Percentiles rank a stretch among this genome's conserved stretches.
These are phyloP conservation scores for Phylloporus arenicola DNA, from an alignment of 768 basidiomycete genomes.

Conservation along the genomic window DNA sequence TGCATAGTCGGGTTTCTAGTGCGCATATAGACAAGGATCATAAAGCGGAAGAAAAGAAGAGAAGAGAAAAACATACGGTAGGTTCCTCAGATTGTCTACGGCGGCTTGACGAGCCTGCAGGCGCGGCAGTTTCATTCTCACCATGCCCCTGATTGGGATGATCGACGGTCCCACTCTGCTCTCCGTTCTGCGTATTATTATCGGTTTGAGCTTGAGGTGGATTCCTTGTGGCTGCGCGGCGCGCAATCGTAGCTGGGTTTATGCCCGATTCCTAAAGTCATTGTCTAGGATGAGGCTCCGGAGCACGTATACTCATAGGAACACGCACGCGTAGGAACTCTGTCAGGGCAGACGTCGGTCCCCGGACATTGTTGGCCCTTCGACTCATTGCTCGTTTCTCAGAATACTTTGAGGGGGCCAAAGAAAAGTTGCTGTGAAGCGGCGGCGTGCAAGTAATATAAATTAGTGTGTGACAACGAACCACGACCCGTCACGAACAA, in stretches of 20 bases:
- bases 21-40: background rate
- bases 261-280: conserved; percentile 47
- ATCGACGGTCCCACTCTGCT: conserved; percentile 9
- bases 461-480: conserved; percentile 10
- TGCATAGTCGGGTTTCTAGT: conserved; percentile 42
- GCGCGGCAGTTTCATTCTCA: background rate
- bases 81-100: conserved; percentile 12
- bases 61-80: conserved; percentile 4
- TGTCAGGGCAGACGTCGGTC: conserved; percentile 78
- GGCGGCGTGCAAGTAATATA: conserved; percentile 11
- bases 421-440: background rate
- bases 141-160: conserved; percentile 11
- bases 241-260: conserved; percentile 38
- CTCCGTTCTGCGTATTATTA: conserved; percentile 1
- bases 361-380: conserved; percentile 57
- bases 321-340: conserved; percentile 67
- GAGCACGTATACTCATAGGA: background rate
- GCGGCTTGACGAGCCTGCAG: conserved; percentile 9
- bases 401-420: too few relatives aligned
- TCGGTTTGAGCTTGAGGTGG: conserved; percentile 30
- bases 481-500: conserved; percentile 16
- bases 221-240: conserved; percentile 30
- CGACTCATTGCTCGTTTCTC: conserved; percentile 21
- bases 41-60: background rate
- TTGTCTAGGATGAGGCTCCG: conserved; percentile 43